A percentile compares a stretch with the other conserved stretches of the same genome.
Evolutionary conservation across 164 flowering plant genomes (phyloP).

Genomic region (Berberis thunbergii): DNA sequence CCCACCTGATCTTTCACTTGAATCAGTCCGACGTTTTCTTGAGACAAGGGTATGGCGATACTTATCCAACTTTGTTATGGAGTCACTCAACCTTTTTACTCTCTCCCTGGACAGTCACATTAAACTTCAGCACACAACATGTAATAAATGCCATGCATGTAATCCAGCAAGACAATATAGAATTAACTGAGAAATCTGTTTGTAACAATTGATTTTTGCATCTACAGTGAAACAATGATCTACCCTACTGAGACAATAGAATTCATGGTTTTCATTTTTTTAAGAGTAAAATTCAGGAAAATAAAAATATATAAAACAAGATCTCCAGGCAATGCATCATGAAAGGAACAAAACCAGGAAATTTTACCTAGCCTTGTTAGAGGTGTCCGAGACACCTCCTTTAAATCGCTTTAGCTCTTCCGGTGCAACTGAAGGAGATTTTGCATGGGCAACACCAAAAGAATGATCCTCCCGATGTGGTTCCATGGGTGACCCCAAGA

Average conservation of each 20-base stretch:
- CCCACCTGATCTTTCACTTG: conserved; percentile 50
- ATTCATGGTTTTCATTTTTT: no score
- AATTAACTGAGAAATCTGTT: no score
- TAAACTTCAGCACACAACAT: conserved; percentile 1
- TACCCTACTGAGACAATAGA: no score
- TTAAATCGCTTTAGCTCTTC: conserved; percentile 56
- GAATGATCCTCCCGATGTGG: conserved; percentile 43
- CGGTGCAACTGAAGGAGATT: conserved; percentile 26
- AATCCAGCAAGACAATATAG: not conserved
- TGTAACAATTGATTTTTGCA: no score
- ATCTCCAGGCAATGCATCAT: not conserved
- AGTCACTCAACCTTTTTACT: conserved; percentile 46
- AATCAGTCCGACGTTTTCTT: conserved; percentile 51
- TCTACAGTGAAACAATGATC: no score
- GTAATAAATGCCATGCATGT: not conserved
- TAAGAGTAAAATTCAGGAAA: no score
- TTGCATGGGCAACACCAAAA: conserved; percentile 41
- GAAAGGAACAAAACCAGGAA: not conserved
- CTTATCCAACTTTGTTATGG: conserved; percentile 44
- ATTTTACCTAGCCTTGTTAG: conserved; percentile 30
- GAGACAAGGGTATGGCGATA: conserved; percentile 31
- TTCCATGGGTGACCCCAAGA: conserved; percentile 40
- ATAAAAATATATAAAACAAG: not conserved
- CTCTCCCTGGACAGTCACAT: conserved; percentile 43
- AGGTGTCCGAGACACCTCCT: conserved; percentile 39